Evolutionary conservation across 2,329 filamentous ascomycete species (phyloP).

Genomic region (Cytospora schulzeri): DNA sequence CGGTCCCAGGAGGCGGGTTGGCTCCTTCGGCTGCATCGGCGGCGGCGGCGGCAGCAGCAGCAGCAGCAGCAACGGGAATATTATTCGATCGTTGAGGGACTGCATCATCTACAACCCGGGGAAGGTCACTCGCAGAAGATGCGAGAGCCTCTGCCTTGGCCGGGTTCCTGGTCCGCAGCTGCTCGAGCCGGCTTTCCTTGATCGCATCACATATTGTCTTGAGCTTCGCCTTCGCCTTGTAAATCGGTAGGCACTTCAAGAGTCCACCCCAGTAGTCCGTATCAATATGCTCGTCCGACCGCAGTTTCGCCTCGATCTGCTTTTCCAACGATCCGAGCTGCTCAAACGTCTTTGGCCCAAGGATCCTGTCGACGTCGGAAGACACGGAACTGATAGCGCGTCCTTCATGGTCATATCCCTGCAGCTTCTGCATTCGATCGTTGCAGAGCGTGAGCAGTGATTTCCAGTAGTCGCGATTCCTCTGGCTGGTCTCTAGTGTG

Average conservation of each 20-base stretch:
- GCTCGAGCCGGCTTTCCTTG: constrained; percentile 66
- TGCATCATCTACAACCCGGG: constrained; percentile 41
- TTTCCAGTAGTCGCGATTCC: constrained; percentile 89
- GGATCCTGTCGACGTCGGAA: constrained; percentile 83
- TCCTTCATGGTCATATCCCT: constrained; percentile 63
- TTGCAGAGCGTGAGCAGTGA: constrained; percentile 83
- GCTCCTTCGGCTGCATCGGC: constrained; percentile 34
- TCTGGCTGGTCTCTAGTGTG: constrained; percentile 74
- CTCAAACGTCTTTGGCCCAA: constrained; percentile 81
- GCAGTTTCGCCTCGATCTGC: constrained; percentile 84
- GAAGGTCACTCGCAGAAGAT: constrained; percentile 36
- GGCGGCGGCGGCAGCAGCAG: constrained; percentile 6
- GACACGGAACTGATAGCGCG: constrained; percentile 81
- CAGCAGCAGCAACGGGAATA: constrained; percentile 29
- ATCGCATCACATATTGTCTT: constrained; percentile 77
- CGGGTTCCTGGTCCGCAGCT: constrained; percentile 67
- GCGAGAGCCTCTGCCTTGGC: constrained; percentile 60
- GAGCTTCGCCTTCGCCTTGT: constrained; percentile 88
- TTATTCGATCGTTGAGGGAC: constrained; percentile 30
- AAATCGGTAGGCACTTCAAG: constrained; percentile 79
- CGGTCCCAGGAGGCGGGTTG: constrained; percentile 55
- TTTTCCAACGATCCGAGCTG: constrained; percentile 85
- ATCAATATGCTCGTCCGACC: constrained; percentile 89
- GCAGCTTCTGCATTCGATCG: constrained; percentile 70
- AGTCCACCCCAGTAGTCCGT: constrained; percentile 98